Percentiles rank a stretch among this genome's conserved stretches.
Evolutionary conservation across 169 alveolate genomes (phyloP).

Genomic region (Plasmodium malariae): DNA sequence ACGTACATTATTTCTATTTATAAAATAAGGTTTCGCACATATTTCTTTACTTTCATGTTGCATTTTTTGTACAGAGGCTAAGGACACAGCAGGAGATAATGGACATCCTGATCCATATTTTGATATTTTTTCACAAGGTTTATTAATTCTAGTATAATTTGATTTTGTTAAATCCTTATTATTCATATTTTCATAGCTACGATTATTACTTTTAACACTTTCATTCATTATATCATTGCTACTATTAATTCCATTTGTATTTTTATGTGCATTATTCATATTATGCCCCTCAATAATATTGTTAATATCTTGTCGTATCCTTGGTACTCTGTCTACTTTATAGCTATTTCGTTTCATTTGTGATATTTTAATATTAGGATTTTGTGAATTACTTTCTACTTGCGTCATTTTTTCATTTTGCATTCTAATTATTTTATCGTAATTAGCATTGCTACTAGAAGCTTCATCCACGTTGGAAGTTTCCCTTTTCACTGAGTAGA

Average conservation of each 20-base stretch:
- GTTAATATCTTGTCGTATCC: neutral
- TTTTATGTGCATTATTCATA: neutral
- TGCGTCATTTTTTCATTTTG: neutral
- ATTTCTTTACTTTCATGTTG: neutral
- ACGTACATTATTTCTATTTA: slow-evolving; percentile 17
- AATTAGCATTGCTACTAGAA: neutral
- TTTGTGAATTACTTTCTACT: neutral
- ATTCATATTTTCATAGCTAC: neutral
- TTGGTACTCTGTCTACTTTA: slow-evolving; percentile 13
- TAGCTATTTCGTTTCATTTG: slow-evolving; percentile 25
- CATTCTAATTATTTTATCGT: neutral
- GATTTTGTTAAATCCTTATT: neutral
- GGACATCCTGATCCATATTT: neutral
- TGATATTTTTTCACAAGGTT: too few species aligned
- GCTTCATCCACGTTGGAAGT: neutral
- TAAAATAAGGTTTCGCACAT: neutral
- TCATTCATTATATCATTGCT: neutral
- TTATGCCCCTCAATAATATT: neutral
- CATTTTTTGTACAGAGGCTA: neutral
- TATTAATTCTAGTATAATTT: neutral
- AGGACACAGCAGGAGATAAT: neutral
- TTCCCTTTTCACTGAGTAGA: slow-evolving; percentile 4
- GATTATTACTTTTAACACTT: neutral
- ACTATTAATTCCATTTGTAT: neutral
- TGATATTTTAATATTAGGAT: neutral